Conservation (phyloP, 192 early-diverging fungal species). For the Thoreauomyces humboldtii region DNA sequence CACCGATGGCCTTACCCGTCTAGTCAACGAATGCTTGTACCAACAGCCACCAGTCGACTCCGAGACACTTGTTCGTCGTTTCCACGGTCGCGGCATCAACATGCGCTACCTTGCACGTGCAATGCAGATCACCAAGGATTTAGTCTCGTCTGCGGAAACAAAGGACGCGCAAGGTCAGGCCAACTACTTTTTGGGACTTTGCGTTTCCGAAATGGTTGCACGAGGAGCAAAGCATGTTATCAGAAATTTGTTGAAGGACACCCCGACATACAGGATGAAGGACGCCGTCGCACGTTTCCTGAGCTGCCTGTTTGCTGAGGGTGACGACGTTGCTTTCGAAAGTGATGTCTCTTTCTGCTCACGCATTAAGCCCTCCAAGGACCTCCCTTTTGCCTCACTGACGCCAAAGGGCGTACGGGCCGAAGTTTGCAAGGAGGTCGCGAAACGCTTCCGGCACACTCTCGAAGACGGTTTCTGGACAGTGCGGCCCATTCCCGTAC, state of each 20-base stretch:
- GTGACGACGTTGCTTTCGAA: conserved; percentile 31
- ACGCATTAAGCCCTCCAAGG: neutral
- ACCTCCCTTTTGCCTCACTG: conserved; percentile 47
- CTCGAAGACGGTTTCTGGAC: conserved; percentile 53
- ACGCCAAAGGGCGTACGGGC: conserved; percentile 62
- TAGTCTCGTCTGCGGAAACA: conserved; percentile 9
- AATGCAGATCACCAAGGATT: conserved; percentile 59
- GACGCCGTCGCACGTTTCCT: conserved; percentile 76
- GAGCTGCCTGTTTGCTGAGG: conserved; percentile 78
- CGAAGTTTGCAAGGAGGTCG: conserved; percentile 62
- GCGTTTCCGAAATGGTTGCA: conserved; percentile 83
- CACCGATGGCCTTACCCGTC: conserved; percentile 48
- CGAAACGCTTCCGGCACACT: conserved; percentile 71
- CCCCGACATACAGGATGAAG: conserved; percentile 57
- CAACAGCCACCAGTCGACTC: conserved; percentile 66
- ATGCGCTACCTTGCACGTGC: conserved; percentile 93
- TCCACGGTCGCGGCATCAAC: conserved; percentile 96
- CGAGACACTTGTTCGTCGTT: conserved; percentile 66
- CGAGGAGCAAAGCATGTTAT: conserved; percentile 85
- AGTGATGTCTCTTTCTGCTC: neutral
- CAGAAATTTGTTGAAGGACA: conserved; percentile 58
- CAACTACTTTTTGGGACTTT: conserved; percentile 36
- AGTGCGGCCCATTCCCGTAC: conserved; percentile 43
- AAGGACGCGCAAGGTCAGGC: neutral
- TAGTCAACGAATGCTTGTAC: conserved; percentile 37